A percentile compares a stretch with the other conserved stretches of the same genome.
Conservation (phyloP, 2,329 filamentous ascomycete genomes). For the Gyromitra esculenta region DNA sequence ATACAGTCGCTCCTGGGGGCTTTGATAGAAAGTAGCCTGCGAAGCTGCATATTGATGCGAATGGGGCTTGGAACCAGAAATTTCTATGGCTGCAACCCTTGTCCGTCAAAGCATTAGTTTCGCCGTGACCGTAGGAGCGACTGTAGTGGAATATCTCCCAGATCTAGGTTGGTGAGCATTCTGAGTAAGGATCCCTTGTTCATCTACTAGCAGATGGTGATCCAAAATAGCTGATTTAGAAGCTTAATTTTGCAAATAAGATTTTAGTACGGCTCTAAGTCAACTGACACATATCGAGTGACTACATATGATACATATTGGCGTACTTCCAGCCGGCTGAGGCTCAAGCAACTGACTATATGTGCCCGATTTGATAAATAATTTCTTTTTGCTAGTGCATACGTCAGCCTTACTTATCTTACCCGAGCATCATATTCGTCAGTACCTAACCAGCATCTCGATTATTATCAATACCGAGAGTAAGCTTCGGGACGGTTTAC, state of each 20-base stretch:
- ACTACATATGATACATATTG: neutral
- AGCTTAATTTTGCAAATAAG: neutral
- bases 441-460: neutral
- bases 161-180: too few relatives aligned
- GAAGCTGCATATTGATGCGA: too few relatives aligned
- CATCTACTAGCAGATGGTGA: too few relatives aligned
- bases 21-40: too few relatives aligned
- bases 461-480: neutral
- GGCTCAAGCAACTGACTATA: neutral
- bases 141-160: too few relatives aligned
- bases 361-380: neutral
- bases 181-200: too few relatives aligned
- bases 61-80: too few relatives aligned
- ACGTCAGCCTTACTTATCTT: neutral
- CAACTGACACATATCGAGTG: neutral
- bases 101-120: too few relatives aligned
- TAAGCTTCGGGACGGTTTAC: neutral
- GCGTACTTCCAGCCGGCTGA: neutral
- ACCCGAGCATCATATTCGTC: neutral
- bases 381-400: neutral
- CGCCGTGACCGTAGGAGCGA: too few relatives aligned
- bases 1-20: too few relatives aligned
- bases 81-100: too few relatives aligned
- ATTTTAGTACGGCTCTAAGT: neutral
- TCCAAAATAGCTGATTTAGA: neutral